phyloP scores from a whole-genome alignment of 371 early-diverging fungal species.

The Mortierella sp. region DNA sequence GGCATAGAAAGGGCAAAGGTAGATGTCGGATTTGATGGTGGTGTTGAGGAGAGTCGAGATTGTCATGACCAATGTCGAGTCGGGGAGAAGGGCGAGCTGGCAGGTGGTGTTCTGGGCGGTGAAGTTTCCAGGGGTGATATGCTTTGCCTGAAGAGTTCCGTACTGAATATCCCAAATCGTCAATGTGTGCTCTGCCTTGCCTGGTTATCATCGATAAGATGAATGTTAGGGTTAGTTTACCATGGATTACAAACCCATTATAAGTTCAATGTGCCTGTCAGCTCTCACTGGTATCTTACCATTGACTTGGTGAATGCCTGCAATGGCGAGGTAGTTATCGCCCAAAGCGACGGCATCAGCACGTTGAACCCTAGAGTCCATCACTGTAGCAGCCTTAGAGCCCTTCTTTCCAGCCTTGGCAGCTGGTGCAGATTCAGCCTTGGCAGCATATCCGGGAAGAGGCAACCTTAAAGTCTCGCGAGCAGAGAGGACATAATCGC shows the following conservation, averaged over 20 bases:
- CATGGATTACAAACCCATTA: no score
- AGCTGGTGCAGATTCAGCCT: constrained; percentile 4
- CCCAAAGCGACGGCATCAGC: constrained; percentile 57
- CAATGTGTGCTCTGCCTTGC: constrained; percentile 67
- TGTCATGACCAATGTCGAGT: constrained; percentile 45
- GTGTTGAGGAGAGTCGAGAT: constrained; percentile 59
- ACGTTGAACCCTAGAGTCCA: constrained; percentile 22
- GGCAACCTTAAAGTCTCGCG: constrained; percentile 49
- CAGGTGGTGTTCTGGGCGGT: constrained; percentile 48
- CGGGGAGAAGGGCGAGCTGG: constrained; percentile 58
- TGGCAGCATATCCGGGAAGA: constrained; percentile 40
- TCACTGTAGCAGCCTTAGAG: constrained; percentile 23
- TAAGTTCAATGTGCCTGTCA: not conserved
- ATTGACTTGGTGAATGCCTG: constrained; percentile 61
- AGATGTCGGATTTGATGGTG: constrained; percentile 66
- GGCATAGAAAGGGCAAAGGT: constrained; percentile 73
- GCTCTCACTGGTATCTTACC: constrained; percentile 32
- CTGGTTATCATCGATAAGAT: constrained; percentile 7
- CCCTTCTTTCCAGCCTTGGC: constrained; percentile 33
- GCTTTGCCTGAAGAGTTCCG: constrained; percentile 76
- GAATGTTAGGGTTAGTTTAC: no score
- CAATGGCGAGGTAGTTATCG: constrained; percentile 70
- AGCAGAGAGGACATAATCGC: constrained; percentile 28
- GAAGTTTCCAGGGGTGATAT: constrained; percentile 36
- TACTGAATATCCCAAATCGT: constrained; percentile 83